Conservation (phyloP, 352 stramenopile genomes). For the Phytophthora melonis region DNA sequence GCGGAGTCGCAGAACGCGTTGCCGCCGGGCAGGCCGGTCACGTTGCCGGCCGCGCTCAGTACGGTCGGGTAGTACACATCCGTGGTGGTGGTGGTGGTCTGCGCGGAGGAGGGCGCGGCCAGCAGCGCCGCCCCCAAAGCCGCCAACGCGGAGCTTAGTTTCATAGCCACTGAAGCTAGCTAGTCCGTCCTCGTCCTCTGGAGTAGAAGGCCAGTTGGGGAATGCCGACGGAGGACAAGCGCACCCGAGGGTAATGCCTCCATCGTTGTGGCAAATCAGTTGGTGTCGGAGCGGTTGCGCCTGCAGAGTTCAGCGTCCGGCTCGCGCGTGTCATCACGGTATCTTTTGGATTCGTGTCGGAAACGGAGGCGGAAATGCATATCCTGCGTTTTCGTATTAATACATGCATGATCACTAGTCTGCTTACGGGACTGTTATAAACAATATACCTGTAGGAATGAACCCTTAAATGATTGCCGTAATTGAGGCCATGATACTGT, state of each 20-base stretch:
- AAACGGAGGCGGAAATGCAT: not conserved
- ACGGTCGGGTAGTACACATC: constrained; percentile 45
- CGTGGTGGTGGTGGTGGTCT: constrained; percentile 38
- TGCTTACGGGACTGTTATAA: too few relatives aligned
- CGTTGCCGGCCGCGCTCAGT: constrained; percentile 48
- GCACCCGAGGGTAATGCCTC: too few relatives aligned
- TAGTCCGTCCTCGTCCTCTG: constrained; percentile 18
- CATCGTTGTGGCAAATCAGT: constrained; percentile 18
- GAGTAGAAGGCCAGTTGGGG: constrained; percentile 27
- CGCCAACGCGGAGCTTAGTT: constrained; percentile 19
- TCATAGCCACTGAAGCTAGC: constrained; percentile 18
- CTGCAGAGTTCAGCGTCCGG: not conserved
- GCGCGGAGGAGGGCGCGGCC: constrained; percentile 9
- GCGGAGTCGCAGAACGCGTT: constrained; percentile 50
- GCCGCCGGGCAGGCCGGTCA: constrained; percentile 59
- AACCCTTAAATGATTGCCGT: too few relatives aligned
- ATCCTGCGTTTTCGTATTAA: not conserved
- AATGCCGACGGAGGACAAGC: constrained; percentile 15
- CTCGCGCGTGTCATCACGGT: not conserved
- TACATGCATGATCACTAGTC: too few relatives aligned
- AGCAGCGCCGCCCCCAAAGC: constrained; percentile 18
- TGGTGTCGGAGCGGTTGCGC: not conserved
- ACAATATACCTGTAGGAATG: not conserved
- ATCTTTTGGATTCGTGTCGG: not conserved
- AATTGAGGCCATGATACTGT: too few relatives aligned